These are phyloP conservation scores for Cladophialophora chaetospira DNA, from an alignment of 2,329 filamentous ascomycete genomes.

Conservation along the genomic window DNA sequence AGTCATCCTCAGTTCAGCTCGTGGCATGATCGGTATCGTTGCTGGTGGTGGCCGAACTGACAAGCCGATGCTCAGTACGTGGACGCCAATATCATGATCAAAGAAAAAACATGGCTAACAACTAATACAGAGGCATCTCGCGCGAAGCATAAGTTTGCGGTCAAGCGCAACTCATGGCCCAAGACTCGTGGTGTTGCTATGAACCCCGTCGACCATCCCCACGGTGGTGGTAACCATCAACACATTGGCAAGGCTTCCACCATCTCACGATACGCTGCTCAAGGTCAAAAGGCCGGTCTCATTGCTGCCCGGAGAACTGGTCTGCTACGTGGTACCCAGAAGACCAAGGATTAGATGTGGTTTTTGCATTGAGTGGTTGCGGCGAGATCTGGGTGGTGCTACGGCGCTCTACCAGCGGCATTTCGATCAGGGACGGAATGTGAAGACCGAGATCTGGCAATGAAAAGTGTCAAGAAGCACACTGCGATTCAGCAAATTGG, in stretches of 20 bases:
- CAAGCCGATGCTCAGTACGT: slow-evolving; percentile 91
- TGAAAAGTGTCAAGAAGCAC: slow-evolving; percentile 5
- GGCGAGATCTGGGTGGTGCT: slow-evolving; percentile 24
- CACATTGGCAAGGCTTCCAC: slow-evolving; percentile 99
- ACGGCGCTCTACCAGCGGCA: slow-evolving; percentile 6
- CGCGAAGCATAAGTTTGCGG: slow-evolving; percentile 99
- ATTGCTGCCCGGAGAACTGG: slow-evolving; percentile 99
- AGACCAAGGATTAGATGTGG: slow-evolving; percentile 86
- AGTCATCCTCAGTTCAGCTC: slow-evolving; percentile 85
- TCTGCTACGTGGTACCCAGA: slow-evolving; percentile 99
- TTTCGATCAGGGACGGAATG: neutral
- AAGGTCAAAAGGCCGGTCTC: slow-evolving; percentile 99
- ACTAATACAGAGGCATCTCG: slow-evolving; percentile 83
- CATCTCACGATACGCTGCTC: slow-evolving; percentile 95
- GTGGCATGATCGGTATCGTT: slow-evolving; percentile 99
- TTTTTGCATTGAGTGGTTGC: slow-evolving; percentile 10
- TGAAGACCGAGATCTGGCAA: slow-evolving; percentile 3
- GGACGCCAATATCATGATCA: slow-evolving; percentile 3
- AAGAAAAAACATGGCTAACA: slow-evolving; percentile 40
- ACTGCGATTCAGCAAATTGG: neutral
- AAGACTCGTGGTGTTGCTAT: slow-evolving; percentile 99
- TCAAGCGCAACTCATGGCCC: slow-evolving; percentile 99
- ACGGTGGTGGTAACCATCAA: slow-evolving; percentile 99
- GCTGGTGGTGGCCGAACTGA: slow-evolving; percentile 99
- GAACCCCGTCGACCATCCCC: slow-evolving; percentile 99